Percentiles rank a stretch among this genome's conserved stretches.
phyloP scores from a whole-genome alignment of 2,329 filamentous ascomycete species.

The Biscogniauxia mediterranea region DNA sequence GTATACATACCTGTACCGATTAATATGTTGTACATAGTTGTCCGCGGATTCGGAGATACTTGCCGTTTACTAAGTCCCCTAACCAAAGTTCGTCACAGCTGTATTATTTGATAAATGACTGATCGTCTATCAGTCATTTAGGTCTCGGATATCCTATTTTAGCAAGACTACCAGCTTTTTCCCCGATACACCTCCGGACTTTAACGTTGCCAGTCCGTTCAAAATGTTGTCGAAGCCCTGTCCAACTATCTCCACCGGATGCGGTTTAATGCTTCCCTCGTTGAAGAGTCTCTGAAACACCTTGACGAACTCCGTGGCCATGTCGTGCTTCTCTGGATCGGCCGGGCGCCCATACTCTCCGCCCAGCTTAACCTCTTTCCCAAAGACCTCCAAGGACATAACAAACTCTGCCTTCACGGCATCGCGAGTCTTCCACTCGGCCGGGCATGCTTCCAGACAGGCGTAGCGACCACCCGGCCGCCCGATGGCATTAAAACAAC shows the following conservation, averaged over 20 bases:
- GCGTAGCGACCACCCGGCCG: background rate
- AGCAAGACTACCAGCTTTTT: slow-evolving; percentile 1
- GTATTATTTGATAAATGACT: too few relatives aligned
- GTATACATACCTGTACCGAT: too few relatives aligned
- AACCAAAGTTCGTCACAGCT: too few relatives aligned
- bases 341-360: background rate
- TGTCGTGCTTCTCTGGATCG: background rate
- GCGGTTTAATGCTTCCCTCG: background rate
- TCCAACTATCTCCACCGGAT: background rate
- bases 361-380: background rate
- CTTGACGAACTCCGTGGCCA: background rate
- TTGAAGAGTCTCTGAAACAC: slow-evolving; percentile 1
- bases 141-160: background rate
- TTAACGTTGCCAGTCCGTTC: background rate
- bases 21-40: too few relatives aligned
- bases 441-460: background rate
- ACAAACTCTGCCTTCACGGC: background rate
- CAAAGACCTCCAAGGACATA: background rate
- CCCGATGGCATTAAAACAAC: background rate
- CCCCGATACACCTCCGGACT: background rate
- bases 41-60: too few relatives aligned
- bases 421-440: background rate
- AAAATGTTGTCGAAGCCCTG: background rate
- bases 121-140: too few relatives aligned
- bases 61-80: too few relatives aligned